These are phyloP conservation scores for Nyssa sinensis DNA, from an alignment of 148 eudicot genomes.

Conservation along the genomic window DNA sequence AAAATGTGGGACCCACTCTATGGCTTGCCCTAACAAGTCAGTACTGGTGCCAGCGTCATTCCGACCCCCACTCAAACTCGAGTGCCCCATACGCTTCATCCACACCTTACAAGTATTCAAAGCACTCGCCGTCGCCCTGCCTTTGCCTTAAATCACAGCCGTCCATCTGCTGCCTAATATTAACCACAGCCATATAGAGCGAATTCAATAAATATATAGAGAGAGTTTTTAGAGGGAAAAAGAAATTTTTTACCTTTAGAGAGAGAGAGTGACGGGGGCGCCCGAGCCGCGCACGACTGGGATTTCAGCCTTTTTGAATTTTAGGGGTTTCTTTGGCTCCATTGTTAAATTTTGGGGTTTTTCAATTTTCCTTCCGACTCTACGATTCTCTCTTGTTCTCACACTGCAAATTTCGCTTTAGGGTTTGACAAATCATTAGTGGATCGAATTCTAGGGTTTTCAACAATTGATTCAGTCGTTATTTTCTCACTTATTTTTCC, in stretches of 20 bases:
- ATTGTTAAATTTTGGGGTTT: neutral
- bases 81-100: no score
- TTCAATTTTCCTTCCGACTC: no score
- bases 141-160: neutral
- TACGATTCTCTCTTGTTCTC: neutral
- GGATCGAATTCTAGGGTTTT: slow-evolving; percentile 12
- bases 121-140: no score
- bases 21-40: no score
- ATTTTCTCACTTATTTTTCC: neutral
- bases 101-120: no score
- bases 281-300: neutral
- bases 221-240: neutral
- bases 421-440: neutral
- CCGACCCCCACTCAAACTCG: no score
- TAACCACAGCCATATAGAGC: neutral
- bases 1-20: no score
- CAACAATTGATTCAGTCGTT: neutral
- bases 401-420: neutral
- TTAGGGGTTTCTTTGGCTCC: slow-evolving; percentile 15
- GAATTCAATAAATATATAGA: neutral
- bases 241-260: no score
- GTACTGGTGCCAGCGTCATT: no score
- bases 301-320: neutral
- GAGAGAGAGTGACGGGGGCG: neutral
- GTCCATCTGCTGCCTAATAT: neutral